Evolutionary conservation across 176 grass and related monocot genomes (phyloP).

Genomic region (Leersia perrieri): DNA sequence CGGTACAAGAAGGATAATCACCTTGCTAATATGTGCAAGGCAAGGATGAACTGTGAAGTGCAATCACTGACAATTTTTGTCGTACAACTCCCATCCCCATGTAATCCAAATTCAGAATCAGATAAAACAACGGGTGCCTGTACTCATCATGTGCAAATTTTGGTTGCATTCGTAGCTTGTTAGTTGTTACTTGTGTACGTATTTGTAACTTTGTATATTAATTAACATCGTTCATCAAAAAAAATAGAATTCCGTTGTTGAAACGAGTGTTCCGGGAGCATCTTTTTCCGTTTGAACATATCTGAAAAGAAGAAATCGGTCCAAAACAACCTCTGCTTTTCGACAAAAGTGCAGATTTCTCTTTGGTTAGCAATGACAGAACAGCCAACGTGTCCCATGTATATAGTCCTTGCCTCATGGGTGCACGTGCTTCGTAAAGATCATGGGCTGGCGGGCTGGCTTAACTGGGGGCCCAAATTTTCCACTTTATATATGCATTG

Average conservation of each 20-base stretch:
- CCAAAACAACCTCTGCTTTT: background rate
- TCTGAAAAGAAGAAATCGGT: background rate
- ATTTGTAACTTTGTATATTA: background rate
- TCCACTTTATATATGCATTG: too few species aligned
- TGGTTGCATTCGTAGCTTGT: background rate
- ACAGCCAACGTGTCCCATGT: too few species aligned
- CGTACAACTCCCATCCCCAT: slow-evolving; percentile 18
- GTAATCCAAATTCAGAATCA: slow-evolving; percentile 5
- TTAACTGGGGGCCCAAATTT: too few species aligned
- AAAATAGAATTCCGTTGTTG: background rate
- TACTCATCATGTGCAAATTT: slow-evolving; percentile 11
- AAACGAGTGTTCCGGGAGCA: background rate
- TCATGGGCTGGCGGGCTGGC: too few species aligned
- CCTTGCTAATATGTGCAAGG: background rate
- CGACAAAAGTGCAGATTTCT: background rate
- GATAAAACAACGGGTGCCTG: slow-evolving; percentile 2
- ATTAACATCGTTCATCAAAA: background rate
- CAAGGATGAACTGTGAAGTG: background rate
- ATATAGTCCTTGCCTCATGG: too few species aligned
- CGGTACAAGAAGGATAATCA: background rate
- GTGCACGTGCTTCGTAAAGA: too few species aligned
- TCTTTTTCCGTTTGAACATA: background rate
- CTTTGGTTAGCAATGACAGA: background rate
- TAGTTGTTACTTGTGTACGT: background rate
- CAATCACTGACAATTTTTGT: background rate